phyloP scores from a whole-genome alignment of 73 alveolate genomes.

The Paramecium sonneborni region DNA sequence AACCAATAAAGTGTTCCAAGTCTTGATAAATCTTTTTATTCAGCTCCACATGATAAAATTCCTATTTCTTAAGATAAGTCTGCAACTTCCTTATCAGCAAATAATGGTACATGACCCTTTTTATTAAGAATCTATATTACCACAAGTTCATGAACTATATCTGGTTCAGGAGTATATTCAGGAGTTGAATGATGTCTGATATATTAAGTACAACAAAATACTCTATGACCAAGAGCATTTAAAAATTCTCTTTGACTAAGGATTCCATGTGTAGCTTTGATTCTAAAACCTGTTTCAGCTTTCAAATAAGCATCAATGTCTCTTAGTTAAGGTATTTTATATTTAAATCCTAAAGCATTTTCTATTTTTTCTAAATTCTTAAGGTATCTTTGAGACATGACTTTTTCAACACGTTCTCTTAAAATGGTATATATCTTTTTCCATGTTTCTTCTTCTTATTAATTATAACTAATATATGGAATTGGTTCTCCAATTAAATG shows the following conservation, averaged over 20 bases:
- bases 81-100: constrained; percentile 77
- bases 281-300: constrained; percentile 79
- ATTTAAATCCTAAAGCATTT: constrained; percentile 37
- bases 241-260: constrained; percentile 82
- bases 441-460: constrained; percentile 69
- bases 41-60: constrained; percentile 73
- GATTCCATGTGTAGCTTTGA: constrained; percentile 85
- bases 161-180: constrained; percentile 75
- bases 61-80: constrained; percentile 83
- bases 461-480: constrained; percentile 66
- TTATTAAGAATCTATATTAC: constrained; percentile 18
- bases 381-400: constrained; percentile 57
- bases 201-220: constrained; percentile 84
- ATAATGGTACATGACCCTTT: constrained; percentile 84
- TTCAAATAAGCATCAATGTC: constrained; percentile 73
- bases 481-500: constrained; percentile 59
- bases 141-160: constrained; percentile 72
- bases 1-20: constrained; percentile 74
- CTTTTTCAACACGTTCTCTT: background rate
- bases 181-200: constrained; percentile 76
- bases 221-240: constrained; percentile 87
- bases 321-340: constrained; percentile 76
- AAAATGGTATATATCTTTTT: constrained; percentile 54
- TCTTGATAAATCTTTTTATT: constrained; percentile 63
- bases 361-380: constrained; percentile 30